phyloP scores from a whole-genome alignment of 768 basidiomycete species.

The Phaeotremella skinneri region DNA sequence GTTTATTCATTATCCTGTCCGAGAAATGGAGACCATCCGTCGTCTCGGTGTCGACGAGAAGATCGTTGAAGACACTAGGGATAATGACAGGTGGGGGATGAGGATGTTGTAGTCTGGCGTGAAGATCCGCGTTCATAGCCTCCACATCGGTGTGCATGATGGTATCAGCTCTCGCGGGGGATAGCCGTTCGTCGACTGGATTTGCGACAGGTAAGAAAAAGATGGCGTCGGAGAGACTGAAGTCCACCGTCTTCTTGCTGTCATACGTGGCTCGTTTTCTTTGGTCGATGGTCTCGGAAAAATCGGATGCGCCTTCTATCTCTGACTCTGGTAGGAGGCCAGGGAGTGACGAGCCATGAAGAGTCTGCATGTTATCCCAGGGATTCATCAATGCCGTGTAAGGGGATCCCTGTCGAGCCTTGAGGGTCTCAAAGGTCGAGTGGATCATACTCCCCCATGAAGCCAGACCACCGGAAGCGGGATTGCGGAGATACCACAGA shows the following conservation, averaged over 20 bases:
- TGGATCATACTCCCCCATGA: constrained; percentile 77
- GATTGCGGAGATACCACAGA: constrained; percentile 82
- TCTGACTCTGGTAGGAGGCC: constrained; percentile 19
- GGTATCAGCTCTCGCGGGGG: constrained; percentile 62
- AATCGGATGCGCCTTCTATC: constrained; percentile 9
- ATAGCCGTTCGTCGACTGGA: constrained; percentile 65
- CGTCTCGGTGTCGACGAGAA: constrained; percentile 72
- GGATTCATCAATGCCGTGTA: constrained; percentile 33
- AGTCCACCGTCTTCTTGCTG: constrained; percentile 13
- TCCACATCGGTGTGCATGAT: constrained; percentile 78
- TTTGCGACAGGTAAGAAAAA: constrained; percentile 76
- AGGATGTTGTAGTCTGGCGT: constrained; percentile 61
- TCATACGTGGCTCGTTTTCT: background rate
- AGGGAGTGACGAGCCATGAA: constrained; percentile 27
- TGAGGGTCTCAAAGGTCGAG: constrained; percentile 58
- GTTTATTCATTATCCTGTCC: constrained; percentile 61
- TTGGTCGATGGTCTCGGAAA: background rate
- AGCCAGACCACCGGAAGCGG: constrained; percentile 69
- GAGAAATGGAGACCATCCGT: constrained; percentile 82
- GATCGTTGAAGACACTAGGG: constrained; percentile 74
- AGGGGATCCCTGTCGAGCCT: constrained; percentile 42
- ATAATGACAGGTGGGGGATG: constrained; percentile 57
- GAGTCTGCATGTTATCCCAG: constrained; percentile 37
- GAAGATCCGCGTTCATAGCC: constrained; percentile 84
- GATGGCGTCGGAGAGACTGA: constrained; percentile 65